Evolutionary conservation across 1,284 basidiomycete genomes (phyloP), one percentile per base, ranked within the genome.

Genomic region (Erythrobasidium hasegawianum): DNA sequence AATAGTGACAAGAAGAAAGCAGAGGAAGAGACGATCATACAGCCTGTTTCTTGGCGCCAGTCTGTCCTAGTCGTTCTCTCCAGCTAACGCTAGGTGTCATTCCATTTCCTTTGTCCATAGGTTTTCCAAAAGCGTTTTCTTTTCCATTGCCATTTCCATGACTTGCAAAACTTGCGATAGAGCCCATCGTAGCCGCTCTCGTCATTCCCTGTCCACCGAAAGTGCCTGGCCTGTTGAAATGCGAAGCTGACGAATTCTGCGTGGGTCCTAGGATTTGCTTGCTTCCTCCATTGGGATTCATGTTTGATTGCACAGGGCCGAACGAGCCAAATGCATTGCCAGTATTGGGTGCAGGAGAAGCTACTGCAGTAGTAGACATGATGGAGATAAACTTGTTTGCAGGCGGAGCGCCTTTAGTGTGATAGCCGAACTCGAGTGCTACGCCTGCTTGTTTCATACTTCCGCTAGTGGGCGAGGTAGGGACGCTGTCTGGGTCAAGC

Each of bases 401-500:
- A 8, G 59, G 41, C 5, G 58, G 52, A 14, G 47, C 18, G 26
- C 29, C 45, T n/a, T 60, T 56, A 2, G 26, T 33, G 39, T 67
- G 57, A 26, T 14, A 24, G n/a, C 54, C 58, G 38, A 65, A 65
- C 14, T 65, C 62, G n/a, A 65, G 49, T 1, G 55, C 47, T 8
- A 65, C 24, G 29, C 56, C 56, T n/a, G 62, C 33, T 27, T 41
- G 22, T 4, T 24, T n/a, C 56, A 26, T 50, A 55, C 55, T 20
- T n/a, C 27, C 26, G 54, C 27, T n/a, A 8, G 54, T 56, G 13
- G 27, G 26, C 16, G n/a, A 38, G 9, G 14, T 18, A 8, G 26
- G 50, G 8, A 16, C 62, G 10, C 20, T 52, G 60, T 71, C 70
- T 13, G 52, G 68, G 8, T 75, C 70, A 10, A 74, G 38, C 54